These are phyloP conservation scores for Nitzschia putrida DNA, from an alignment of 108 stramenopile genomes.

Conservation along the genomic window DNA sequence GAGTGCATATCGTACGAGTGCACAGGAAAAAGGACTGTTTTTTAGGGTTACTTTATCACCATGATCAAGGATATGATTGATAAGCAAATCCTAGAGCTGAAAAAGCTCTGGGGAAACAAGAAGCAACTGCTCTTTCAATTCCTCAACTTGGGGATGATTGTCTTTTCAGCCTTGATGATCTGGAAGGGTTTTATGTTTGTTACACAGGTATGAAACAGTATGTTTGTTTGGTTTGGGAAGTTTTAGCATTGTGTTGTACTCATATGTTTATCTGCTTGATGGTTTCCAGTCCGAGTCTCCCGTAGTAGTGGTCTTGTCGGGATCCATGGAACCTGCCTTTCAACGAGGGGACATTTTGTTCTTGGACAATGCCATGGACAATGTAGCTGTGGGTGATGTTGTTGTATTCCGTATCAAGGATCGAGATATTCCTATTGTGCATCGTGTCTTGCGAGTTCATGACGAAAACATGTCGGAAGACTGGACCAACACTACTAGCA, in stretches of 20 bases:
- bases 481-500: conserved; percentile 61
- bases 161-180: conserved; percentile 98
- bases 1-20: too few relatives aligned
- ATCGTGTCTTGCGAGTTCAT: conserved; percentile 98
- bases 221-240: neutral
- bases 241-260: neutral
- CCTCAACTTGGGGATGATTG: conserved; percentile 99
- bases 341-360: conserved; percentile 99
- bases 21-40: neutral
- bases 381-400: conserved; percentile 96
- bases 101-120: conserved; percentile 99
- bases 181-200: conserved; percentile 99
- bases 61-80: conserved; percentile 89
- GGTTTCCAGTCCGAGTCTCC: conserved; percentile 96
- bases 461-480: neutral
- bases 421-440: conserved; percentile 99
- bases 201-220: conserved; percentile 68
- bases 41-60: neutral
- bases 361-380: conserved; percentile 92
- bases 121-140: conserved; percentile 92
- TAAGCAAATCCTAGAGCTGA: conserved; percentile 94
- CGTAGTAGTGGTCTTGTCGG: conserved; percentile 97
- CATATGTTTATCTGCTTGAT: neutral
- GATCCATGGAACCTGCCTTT: conserved; percentile 99
- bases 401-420: conserved; percentile 99